Evolutionary conservation across 164 flowering plant genomes (phyloP), one percentile per base, ranked within the genome.

Genomic region (Tetracentron sinense): DNA sequence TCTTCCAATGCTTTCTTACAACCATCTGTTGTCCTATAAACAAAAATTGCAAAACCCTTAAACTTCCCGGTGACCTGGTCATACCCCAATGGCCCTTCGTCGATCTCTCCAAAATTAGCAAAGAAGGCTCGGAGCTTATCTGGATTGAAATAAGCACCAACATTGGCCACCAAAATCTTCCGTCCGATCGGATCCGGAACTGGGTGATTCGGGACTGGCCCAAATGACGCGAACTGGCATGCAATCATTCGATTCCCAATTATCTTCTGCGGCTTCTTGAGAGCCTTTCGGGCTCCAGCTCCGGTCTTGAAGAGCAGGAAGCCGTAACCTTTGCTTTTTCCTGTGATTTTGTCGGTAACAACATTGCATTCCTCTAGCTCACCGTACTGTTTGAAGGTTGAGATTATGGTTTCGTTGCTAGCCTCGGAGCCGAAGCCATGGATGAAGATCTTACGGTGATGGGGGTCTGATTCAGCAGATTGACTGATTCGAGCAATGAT

Each of bases 371-470:
- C 79, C 47, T 79, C 79, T 29, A 81, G 65, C 17, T 55, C 60
- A 20, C 83, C 83, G 53, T 60, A 81, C 50, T 47, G 49, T 10
- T 54, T 53, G 66, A 81, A 79, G 20, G 65, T 66, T 0, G 63
- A 25, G 7, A 49, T 8, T 6, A 81, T 66, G 54, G 46, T 66
- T 11, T 77, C 81, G 27, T 46, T 49, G 19, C 76, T 75, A 35
- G 78, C 53, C 19, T 81, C 85, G 83, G 81, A 81, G 4, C 75
- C 78, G 6, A 81, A 71, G 25, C 83, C 79, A 56, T 77, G 83
- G 27, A 81, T 73, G 56, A 81, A 81, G 44, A 81, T 69, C 69
- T 79, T 79, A 29, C 83, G 74, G 53, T 81, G 85, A n/a, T 67
- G 63, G 1, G 83, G 73, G 35, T 79, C 81, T 5, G 74, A 56